These are phyloP conservation scores for Aspergillus sp. DNA, from an alignment of 2,329 filamentous ascomycete genomes.

Conservation along the genomic window DNA sequence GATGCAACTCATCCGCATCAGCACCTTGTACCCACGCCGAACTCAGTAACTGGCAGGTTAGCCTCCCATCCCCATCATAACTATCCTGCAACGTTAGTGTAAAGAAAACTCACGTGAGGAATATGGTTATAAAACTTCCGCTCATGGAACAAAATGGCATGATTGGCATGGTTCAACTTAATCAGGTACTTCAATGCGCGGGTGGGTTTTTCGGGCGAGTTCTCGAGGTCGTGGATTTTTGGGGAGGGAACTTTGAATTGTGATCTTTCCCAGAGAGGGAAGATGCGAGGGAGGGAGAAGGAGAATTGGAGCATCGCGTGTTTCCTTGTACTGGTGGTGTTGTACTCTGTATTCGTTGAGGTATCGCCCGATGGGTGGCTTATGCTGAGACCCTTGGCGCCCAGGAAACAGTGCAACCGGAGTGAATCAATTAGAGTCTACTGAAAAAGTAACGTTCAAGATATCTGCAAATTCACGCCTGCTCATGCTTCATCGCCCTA, in stretches of 20 bases:
- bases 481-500: too few relatives aligned
- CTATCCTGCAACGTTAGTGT: background rate
- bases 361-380: background rate
- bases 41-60: slow-evolving; percentile 55
- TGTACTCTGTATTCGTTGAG: background rate
- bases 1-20: slow-evolving; percentile 62
- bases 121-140: slow-evolving; percentile 74
- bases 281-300: slow-evolving; percentile 17
- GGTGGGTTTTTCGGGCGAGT: slow-evolving; percentile 67
- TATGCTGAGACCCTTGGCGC: background rate
- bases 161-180: slow-evolving; percentile 84
- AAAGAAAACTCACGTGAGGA: slow-evolving; percentile 53
- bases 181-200: slow-evolving; percentile 84
- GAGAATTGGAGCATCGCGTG: slow-evolving; percentile 16
- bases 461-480: too few relatives aligned
- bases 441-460: too few relatives aligned
- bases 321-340: background rate
- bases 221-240: slow-evolving; percentile 72
- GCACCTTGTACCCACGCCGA: slow-evolving; percentile 83
- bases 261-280: slow-evolving; percentile 14
- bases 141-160: slow-evolving; percentile 73
- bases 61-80: background rate
- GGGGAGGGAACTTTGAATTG: slow-evolving; percentile 56
- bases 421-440: too few relatives aligned
- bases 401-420: too few relatives aligned